Evolutionary conservation across 192 early-diverging fungal genomes (phyloP), one percentile per base, ranked within the genome.

Genomic region (Backusella psychrophila): DNA sequence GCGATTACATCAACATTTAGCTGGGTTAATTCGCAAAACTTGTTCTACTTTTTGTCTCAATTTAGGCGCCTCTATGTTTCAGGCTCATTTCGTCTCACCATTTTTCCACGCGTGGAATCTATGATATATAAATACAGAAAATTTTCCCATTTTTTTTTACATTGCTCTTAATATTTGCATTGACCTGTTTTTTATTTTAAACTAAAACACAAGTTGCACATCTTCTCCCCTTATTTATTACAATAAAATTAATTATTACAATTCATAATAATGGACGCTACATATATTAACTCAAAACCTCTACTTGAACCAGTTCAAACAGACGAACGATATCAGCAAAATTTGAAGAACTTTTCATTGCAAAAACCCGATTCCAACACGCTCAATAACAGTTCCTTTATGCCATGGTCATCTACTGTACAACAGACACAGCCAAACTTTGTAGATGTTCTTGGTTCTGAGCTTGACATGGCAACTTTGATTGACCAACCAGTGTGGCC

Each of bases 61-160:
- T 69, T 63, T 23, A 63, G 56, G 56, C 68, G 68, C 68, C 68
- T 38, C 68, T 69, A 23, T 38, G 68, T 69, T 69, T 69, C 68
- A 69, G 68, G 68, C 35, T 69, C 68, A 69, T 69, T 69, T 36
- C 68, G 68, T 69, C 68, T 69, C 68, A 69, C 35, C 68, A 69
- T 69, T 69, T 69, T 69, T 69, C 38, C 21, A 39, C 66, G 19
- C 66, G 3, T 68, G 66, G 12, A 26, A 63, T 63, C 23, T 14
- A 63, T 8, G 14, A 29, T 63, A 59, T 59, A 63, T 26, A 63
- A 63, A 29, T 3, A 63, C 9, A 14, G 23, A 9, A 63, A 29
- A 4, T 12, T 59, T 9, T 59, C 23, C n/a, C 23, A 63, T 29
- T 29, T 63, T 59, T 26, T 53, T n/a, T 21, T 53, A 23, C 11